phyloP scores from a whole-genome alignment of 768 basidiomycete genomes.

The Naganishia onofrii region DNA sequence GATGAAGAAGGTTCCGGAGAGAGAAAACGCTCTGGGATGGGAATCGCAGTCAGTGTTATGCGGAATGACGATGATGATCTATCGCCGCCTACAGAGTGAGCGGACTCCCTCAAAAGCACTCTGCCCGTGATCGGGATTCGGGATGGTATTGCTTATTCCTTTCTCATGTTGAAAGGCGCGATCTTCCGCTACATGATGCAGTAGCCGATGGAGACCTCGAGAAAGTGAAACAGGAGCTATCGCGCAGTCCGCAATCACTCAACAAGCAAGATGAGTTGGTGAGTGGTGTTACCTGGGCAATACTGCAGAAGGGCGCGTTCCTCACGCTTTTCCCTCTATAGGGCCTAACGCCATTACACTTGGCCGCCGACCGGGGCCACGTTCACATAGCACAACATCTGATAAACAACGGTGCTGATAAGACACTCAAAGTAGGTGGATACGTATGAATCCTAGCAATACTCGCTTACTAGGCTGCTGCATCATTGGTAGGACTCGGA shows the following conservation, averaged over 20 bases:
- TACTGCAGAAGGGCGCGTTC: not conserved
- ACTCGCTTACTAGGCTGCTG: not conserved
- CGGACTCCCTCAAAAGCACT: not conserved
- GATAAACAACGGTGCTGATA: constrained; percentile 65
- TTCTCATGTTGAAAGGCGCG: not conserved
- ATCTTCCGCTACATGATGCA: constrained; percentile 58
- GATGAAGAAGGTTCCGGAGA: constrained; percentile 27
- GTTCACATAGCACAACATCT: constrained; percentile 61
- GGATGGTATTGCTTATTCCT: too few species aligned
- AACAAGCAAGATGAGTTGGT: constrained; percentile 72
- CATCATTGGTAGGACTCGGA: not conserved
- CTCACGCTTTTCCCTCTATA: constrained; percentile 48
- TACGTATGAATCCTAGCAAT: not conserved
- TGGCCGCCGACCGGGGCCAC: constrained; percentile 80
- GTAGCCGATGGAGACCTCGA: constrained; percentile 63
- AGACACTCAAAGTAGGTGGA: constrained; percentile 60
- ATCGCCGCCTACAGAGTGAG: not conserved
- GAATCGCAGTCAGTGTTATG: constrained; percentile 43
- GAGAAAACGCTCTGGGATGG: constrained; percentile 34
- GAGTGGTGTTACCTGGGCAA: constrained; percentile 43
- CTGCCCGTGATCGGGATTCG: too few species aligned
- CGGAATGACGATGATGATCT: constrained; percentile 16
- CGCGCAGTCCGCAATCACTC: constrained; percentile 56
- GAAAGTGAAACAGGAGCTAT: constrained; percentile 55
- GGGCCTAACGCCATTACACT: constrained; percentile 85